Conservation (phyloP, 352 stramenopile species). For the Hyaloperonospora arabidopsidis region DNA sequence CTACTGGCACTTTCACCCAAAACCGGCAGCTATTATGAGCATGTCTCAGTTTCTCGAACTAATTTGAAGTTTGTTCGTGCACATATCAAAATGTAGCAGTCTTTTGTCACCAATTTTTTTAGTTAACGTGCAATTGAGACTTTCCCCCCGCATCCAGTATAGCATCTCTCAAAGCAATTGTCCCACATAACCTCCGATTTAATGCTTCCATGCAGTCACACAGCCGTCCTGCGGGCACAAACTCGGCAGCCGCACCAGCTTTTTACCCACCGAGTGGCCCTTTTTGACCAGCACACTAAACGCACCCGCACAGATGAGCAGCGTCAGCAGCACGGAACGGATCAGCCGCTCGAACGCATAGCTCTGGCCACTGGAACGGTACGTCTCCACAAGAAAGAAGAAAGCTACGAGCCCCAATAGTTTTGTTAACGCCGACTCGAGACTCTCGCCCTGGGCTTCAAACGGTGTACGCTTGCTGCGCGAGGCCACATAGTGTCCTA, state of each 20-base stretch:
- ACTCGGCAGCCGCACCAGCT: conserved; percentile 54
- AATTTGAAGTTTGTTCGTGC: too few species aligned
- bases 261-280: conserved; percentile 54
- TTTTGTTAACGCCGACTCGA: conserved; percentile 51
- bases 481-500: conserved; percentile 50
- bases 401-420: conserved; percentile 38
- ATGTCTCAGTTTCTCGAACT: too few species aligned
- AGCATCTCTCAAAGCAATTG: not conserved
- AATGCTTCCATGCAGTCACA: conserved; percentile 68
- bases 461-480: conserved; percentile 53
- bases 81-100: too few species aligned
- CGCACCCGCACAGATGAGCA: conserved; percentile 35
- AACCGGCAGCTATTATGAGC: not conserved
- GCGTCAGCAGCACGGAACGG: conserved; percentile 43
- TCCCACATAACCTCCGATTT: conserved; percentile 2
- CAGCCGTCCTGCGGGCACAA: conserved; percentile 69
- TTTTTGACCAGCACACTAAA: conserved; percentile 74
- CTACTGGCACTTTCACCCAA: not conserved
- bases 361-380: conserved; percentile 33
- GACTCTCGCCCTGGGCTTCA: conserved; percentile 33
- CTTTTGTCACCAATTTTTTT: too few species aligned
- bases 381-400: conserved; percentile 59
- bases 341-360: conserved; percentile 51
- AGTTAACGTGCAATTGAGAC: not conserved
- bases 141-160: not conserved